Evolutionary conservation across 2,329 filamentous ascomycete species (phyloP).

Genomic region (Phialemonium atrogriseum): DNA sequence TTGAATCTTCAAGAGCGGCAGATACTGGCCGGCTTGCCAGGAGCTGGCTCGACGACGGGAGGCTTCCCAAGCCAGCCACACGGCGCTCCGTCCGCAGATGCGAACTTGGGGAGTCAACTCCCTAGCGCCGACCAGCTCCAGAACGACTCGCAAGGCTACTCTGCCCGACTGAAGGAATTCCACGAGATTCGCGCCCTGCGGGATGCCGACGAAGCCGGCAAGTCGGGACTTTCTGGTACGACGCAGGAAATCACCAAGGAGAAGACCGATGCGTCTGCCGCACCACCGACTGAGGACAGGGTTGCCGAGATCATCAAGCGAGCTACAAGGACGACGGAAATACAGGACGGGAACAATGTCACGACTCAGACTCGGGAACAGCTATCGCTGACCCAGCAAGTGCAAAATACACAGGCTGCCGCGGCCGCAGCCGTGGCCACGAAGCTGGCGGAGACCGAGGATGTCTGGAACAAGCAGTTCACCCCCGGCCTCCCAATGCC

Average conservation of each 20-base stretch:
- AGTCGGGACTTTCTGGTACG: conserved; percentile 7
- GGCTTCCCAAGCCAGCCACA: conserved; percentile 29
- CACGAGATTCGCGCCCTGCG: conserved; percentile 68
- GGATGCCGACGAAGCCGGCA: conserved; percentile 38
- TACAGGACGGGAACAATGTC: conserved; percentile 10
- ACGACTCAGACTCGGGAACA: conserved; percentile 26
- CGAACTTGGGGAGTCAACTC: conserved; percentile 34
- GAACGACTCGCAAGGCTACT: conserved; percentile 50
- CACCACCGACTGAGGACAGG: no score
- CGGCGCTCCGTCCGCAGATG: conserved; percentile 27
- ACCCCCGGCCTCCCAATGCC: conserved; percentile 66
- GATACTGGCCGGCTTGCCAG: conserved; percentile 35
- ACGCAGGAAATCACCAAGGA: conserved; percentile 12
- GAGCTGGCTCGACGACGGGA: conserved; percentile 19
- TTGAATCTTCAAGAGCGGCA: conserved; percentile 48
- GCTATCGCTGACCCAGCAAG: conserved; percentile 73
- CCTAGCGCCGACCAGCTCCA: conserved; percentile 41
- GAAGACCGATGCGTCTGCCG: conserved; percentile 7
- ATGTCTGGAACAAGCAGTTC: conserved; percentile 47
- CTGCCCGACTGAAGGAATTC: conserved; percentile 75
- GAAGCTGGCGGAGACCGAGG: conserved; percentile 44
- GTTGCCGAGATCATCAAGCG: conserved; percentile 2
- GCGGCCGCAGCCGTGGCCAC: conserved; percentile 38
- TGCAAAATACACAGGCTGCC: conserved; percentile 60
- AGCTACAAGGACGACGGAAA: conserved; percentile 4